Evolutionary conservation across 495 filamentous ascomycete species (phyloP).

Genomic region (Lophiostoma macrostomum): DNA sequence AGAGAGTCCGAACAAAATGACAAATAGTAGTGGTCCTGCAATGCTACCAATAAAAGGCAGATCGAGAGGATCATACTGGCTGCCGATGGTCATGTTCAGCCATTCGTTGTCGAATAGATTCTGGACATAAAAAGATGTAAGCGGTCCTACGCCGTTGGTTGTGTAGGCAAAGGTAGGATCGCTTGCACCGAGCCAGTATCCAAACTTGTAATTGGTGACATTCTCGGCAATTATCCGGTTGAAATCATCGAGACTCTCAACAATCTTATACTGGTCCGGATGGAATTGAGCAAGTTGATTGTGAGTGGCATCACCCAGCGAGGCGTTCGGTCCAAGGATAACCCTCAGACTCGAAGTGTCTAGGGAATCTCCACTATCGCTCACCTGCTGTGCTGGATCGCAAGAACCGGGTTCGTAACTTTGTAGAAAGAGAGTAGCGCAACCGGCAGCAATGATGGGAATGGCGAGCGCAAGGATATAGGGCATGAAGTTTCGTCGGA

Average conservation of each 20-base stretch:
- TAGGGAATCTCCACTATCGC: constrained; percentile 35
- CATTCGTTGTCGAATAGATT: too few relatives aligned
- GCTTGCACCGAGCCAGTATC: constrained; percentile 69
- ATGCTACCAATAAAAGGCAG: constrained; percentile 58
- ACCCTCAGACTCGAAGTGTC: constrained; percentile 21
- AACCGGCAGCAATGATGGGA: constrained; percentile 68
- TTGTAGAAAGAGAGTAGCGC: constrained; percentile 67
- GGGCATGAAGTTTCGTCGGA: constrained; percentile 71
- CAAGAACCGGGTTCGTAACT: constrained; percentile 56
- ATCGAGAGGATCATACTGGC: constrained; percentile 53
- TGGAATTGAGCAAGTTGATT: constrained; percentile 1
- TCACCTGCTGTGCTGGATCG: constrained; percentile 45
- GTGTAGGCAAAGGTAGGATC: constrained; percentile 63
- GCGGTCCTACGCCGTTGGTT: too few relatives aligned
- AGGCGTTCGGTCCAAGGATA: constrained; percentile 17
- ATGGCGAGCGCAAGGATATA: constrained; percentile 67
- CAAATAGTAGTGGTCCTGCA: constrained; percentile 68
- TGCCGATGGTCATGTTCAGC: constrained; percentile 53
- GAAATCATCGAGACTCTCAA: constrained; percentile 64
- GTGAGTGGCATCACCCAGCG: constrained; percentile 20
- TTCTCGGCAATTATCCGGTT: constrained; percentile 58
- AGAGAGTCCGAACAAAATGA: constrained; percentile 73
- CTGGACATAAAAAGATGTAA: too few relatives aligned
- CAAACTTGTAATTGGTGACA: constrained; percentile 66
- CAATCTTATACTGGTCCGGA: constrained; percentile 44